A percentile compares a stretch with the other conserved stretches of the same genome.
phyloP scores from a whole-genome alignment of 2,329 filamentous ascomycete genomes.

The Epichloe sp. region DNA sequence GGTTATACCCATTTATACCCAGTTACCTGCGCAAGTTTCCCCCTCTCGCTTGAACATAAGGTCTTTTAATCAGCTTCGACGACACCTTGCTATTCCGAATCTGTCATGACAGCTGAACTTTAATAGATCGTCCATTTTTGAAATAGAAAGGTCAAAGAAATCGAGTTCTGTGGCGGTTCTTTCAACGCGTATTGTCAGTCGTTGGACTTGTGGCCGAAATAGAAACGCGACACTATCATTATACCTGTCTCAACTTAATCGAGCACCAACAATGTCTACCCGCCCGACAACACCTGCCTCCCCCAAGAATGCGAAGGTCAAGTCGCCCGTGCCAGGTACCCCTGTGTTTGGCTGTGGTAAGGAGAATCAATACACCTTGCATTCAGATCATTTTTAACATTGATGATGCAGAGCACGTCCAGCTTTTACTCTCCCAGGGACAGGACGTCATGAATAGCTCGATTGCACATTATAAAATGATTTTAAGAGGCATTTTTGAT shows the following conservation, averaged over 20 bases:
- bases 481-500: conserved; percentile 59
- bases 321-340: conserved; percentile 42
- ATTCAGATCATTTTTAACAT: background rate
- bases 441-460: conserved; percentile 55
- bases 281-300: conserved; percentile 38
- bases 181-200: background rate
- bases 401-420: conserved; percentile 49
- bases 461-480: conserved; percentile 57
- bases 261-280: conserved; percentile 26
- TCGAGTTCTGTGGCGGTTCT: background rate
- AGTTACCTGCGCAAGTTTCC: background rate
- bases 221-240: background rate
- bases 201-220: background rate
- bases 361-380: conserved; percentile 11
- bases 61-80: background rate
- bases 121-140: background rate
- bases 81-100: background rate
- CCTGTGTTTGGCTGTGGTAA: conserved; percentile 53
- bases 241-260: background rate
- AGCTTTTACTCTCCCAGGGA: conserved; percentile 48
- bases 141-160: background rate
- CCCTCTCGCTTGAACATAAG: background rate
- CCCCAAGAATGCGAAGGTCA: conserved; percentile 47
- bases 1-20: background rate
- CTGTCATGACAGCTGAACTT: too few relatives aligned